Base-by-base conservation (phyloP, 2,329 filamentous ascomycete genomes). In the Orbilia brochopaga region DNA sequence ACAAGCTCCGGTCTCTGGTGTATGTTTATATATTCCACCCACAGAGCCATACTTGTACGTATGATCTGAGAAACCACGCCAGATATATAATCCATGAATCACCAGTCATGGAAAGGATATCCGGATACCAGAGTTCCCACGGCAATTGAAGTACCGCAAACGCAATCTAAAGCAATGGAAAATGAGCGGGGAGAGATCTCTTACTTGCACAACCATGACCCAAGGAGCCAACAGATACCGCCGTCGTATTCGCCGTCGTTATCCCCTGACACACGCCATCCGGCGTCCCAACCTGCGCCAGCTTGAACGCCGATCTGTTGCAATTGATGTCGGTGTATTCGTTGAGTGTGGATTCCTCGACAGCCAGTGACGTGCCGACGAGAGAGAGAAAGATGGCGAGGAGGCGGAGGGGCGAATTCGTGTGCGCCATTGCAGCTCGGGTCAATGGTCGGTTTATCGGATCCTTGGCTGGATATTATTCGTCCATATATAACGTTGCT, bases 171-270 rank as follows among this genome's bases (percentile, higher is more conserved):
- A n/a, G 27, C 35, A 15, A 8, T n/a, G 17, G 23, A 52, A 32
- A 44, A 15, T 44, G 44, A 2, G 23, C 15, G 3, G 1, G 10
- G 46, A 19, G n/a, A 24, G 19, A 40, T 19, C 37, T 65, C 67
- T 57, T 72, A 72, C 67, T 72, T n/a, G 60, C 44, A 30, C 67
- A 72, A 13, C 67, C 67, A 48, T 53, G 60, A 5, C 54, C 67
- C 4, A 72, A 40, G 1, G 19, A 19, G 1, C 37, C 60, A 30
- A 72, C 46, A 1, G 55, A 44, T 17, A 72, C 32, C 15, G 59
- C 54, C 1, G 60, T 61, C 24, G 56, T 50, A 57, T 72, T 72
- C 13, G 5, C 21, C 10, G 27, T 50, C 11, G 19, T 50, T n/a
- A 72, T 52, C 5, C 19, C 44, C 11, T 65, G 50, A 37, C 67